Evolutionary conservation across 2,329 filamentous ascomycete species (phyloP), one percentile per base, ranked within the genome.

Genomic region (Aschersonia sp.): DNA sequence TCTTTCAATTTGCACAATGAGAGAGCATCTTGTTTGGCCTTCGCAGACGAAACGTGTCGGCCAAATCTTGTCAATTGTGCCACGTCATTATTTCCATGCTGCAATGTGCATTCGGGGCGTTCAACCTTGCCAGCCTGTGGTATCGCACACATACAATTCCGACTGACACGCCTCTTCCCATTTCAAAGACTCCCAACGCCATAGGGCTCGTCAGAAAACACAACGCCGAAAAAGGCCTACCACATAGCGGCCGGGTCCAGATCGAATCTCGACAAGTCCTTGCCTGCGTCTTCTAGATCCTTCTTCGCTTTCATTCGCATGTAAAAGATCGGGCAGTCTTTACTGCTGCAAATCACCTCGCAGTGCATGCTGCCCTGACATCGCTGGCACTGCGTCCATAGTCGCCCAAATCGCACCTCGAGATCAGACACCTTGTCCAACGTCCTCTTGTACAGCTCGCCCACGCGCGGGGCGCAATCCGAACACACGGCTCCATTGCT

Each of bases 281-380:
- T 94, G 49, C 89, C 88, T 2, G 83, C 84, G 68, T 98, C 92
- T 65, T 97, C 91, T 40, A 97, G 82, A 63, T 98, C 92, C 73
- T 98, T 98, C 77, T 96, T 94, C 32, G 91, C 91, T 75, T 98
- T 98, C 92, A 98, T 98, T 4, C 92, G 82, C 92, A 98, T 98
- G 65, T 98, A 98, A 66, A 98, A 98, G 59, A 98, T 98, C 1
- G 92, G 92, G 62, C 92, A 98, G 70, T 98, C 92, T 64, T 89
- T 85, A 63, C 84, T 91, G 53, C 84, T 89, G 71, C 92, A 98
- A 56, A 98, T 97, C 48, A 98, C 94, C 65, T 98, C 92, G 64
- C 88, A 92, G 68, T 98, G 92, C 77, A 98, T 85, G 69, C 89
- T 96, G 48, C 89, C 92, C 69, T 98, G 92, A 64, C 92, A 98